phyloP scores from a whole-genome alignment of 2,329 filamentous ascomycete species.

The Fusarium austroafricanum region DNA sequence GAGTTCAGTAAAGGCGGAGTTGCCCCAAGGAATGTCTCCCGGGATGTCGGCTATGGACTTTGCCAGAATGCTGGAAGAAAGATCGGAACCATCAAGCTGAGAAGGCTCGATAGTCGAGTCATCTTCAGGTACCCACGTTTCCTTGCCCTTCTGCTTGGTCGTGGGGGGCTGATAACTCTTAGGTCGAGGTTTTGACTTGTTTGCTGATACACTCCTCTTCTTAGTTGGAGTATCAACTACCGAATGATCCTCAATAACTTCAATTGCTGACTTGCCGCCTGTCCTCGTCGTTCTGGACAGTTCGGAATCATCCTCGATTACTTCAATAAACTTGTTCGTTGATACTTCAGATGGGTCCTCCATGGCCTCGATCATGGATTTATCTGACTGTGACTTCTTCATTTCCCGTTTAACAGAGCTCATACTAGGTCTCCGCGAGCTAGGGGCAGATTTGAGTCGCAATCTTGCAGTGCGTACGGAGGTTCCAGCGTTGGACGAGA shows the following conservation, averaged over 20 bases:
- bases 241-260: slow-evolving; percentile 53
- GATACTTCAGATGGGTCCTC: slow-evolving; percentile 30
- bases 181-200: slow-evolving; percentile 43
- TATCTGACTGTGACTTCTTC: slow-evolving; percentile 33
- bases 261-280: slow-evolving; percentile 31
- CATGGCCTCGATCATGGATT: slow-evolving; percentile 22
- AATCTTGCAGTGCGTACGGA: slow-evolving; percentile 43
- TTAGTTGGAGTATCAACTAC: slow-evolving; percentile 56
- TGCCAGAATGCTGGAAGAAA: slow-evolving; percentile 54
- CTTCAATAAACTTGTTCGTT: slow-evolving; percentile 23
- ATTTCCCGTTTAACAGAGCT: slow-evolving; percentile 48
- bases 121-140: slow-evolving; percentile 48
- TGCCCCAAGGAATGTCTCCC: slow-evolving; percentile 71
- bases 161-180: slow-evolving; percentile 39
- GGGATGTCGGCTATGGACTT: slow-evolving; percentile 68
- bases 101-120: slow-evolving; percentile 44
- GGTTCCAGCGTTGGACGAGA: slow-evolving; percentile 42
- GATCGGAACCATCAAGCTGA: slow-evolving; percentile 47
- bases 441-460: slow-evolving; percentile 47
- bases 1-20: slow-evolving; percentile 74
- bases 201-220: slow-evolving; percentile 45
- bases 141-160: slow-evolving; percentile 44
- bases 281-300: slow-evolving; percentile 33
- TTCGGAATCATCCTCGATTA: slow-evolving; percentile 34
- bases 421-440: slow-evolving; percentile 41